phyloP scores from a whole-genome alignment of 495 filamentous ascomycete genomes.

The Monascus purpureus region DNA sequence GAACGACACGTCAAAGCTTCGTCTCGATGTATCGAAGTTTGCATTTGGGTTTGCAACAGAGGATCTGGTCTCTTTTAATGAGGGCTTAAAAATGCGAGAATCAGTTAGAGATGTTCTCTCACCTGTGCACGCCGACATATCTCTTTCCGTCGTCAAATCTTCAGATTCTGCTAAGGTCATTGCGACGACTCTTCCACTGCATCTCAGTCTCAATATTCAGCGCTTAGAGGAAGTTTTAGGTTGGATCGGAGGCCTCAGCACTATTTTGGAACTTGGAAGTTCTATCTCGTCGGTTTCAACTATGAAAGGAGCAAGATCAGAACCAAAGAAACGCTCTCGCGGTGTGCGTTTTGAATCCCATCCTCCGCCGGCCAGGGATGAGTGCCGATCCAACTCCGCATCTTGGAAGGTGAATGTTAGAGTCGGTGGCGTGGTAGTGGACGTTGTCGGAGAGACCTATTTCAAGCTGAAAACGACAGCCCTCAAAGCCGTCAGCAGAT shows the following conservation, averaged over 20 bases:
- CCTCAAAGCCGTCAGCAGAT: slow-evolving; percentile 61
- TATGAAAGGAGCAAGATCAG: slow-evolving; percentile 22
- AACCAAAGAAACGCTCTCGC: slow-evolving; percentile 23
- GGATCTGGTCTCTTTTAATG: slow-evolving; percentile 60
- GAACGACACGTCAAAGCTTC: slow-evolving; percentile 12
- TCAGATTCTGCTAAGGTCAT: slow-evolving; percentile 41
- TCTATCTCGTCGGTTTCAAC: slow-evolving; percentile 66
- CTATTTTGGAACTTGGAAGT: slow-evolving; percentile 73
- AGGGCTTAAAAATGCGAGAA: slow-evolving; percentile 50
- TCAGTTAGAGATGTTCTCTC: slow-evolving; percentile 51
- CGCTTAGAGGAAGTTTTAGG: slow-evolving; percentile 73
- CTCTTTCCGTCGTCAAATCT: slow-evolving; percentile 41
- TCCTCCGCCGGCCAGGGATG: slow-evolving; percentile 6
- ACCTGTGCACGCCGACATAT: slow-evolving; percentile 48
- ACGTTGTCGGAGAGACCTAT: slow-evolving; percentile 63
- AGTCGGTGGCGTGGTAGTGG: slow-evolving; percentile 59
- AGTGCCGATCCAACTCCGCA: slow-evolving; percentile 11
- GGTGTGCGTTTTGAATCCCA: slow-evolving; percentile 61
- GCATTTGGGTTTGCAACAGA: slow-evolving; percentile 59
- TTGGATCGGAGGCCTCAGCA: slow-evolving; percentile 86
- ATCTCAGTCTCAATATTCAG: slow-evolving; percentile 63
- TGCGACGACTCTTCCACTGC: slow-evolving; percentile 71
- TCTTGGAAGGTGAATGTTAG: slow-evolving; percentile 59
- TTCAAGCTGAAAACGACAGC: slow-evolving; percentile 62
- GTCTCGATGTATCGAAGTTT: slow-evolving; percentile 46